These are phyloP conservation scores for Rhynchospora pubera DNA, from an alignment of 176 grass and related monocot genomes.

Conservation along the genomic window DNA sequence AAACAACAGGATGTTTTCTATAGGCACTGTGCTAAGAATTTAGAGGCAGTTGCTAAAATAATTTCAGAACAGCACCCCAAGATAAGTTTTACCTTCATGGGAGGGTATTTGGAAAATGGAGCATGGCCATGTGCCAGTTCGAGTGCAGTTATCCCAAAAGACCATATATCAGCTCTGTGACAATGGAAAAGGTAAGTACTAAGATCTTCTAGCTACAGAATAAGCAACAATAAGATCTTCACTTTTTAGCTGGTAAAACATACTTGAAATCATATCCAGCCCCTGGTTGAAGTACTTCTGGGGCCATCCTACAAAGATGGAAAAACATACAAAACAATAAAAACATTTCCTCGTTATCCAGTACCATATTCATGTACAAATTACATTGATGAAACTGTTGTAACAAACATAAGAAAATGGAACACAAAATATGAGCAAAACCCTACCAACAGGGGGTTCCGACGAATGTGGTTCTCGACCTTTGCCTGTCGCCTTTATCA, in stretches of 20 bases:
- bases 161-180: constrained; percentile 98
- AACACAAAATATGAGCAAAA: constrained; percentile 6
- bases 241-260: constrained; percentile 23
- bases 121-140: constrained; percentile 97
- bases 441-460: constrained; percentile 97
- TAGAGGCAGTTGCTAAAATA: background rate
- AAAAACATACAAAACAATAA: constrained; percentile 21
- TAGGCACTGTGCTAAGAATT: background rate
- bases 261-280: constrained; percentile 99
- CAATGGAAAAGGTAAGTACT: constrained; percentile 23
- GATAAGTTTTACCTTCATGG: constrained; percentile 72
- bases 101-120: constrained; percentile 98
- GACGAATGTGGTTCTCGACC: constrained; percentile 93
- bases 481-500: constrained; percentile 97
- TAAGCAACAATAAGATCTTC: background rate
- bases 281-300: constrained; percentile 93
- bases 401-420: background rate
- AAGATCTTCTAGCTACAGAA: constrained; percentile 6
- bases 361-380: constrained; percentile 5
- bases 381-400: background rate
- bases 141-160: constrained; percentile 97
- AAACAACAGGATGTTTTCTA: background rate
- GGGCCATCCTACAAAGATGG: constrained; percentile 76
- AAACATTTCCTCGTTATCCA: background rate
- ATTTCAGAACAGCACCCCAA: background rate